A percentile compares a stretch with the other conserved stretches of the same genome.
Conservation (phyloP, 257 asterid genomes). For the Fraxinus anomala region DNA sequence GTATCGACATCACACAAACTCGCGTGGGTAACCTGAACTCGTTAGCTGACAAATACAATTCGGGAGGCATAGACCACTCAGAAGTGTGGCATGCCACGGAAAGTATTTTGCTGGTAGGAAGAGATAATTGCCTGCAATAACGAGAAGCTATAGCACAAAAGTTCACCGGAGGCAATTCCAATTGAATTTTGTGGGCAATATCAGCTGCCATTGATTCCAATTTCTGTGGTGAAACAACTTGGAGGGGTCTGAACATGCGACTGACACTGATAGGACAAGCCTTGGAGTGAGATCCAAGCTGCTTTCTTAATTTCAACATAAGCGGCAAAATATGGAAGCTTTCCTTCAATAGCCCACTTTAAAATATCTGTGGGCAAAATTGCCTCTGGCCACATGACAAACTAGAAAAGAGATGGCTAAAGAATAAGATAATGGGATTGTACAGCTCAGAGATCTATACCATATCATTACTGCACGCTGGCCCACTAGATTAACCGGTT, state of each 20-base stretch:
- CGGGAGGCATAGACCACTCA: slow-evolving; percentile 79
- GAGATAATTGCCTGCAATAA: slow-evolving; percentile 51
- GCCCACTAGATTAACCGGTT: slow-evolving; percentile 65
- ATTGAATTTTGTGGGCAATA: slow-evolving; percentile 57
- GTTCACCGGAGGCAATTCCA: slow-evolving; percentile 76
- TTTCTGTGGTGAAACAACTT: slow-evolving; percentile 55
- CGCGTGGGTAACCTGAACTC: slow-evolving; percentile 66
- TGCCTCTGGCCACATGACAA: slow-evolving; percentile 75
- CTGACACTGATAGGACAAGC: slow-evolving; percentile 61
- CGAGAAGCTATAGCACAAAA: slow-evolving; percentile 70
- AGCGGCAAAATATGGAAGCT: slow-evolving; percentile 79
- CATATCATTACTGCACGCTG: slow-evolving; percentile 60
- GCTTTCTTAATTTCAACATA: slow-evolving; percentile 58
- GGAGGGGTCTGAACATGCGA: slow-evolving; percentile 69
- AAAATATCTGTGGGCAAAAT: slow-evolving; percentile 68
- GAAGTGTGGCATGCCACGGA: slow-evolving; percentile 57
- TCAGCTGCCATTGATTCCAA: slow-evolving; percentile 69
- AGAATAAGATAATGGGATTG: slow-evolving; percentile 56
- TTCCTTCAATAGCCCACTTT: slow-evolving; percentile 78
- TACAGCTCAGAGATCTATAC: slow-evolving; percentile 53
- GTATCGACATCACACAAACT: slow-evolving; percentile 67
- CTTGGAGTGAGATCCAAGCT: slow-evolving; percentile 50
- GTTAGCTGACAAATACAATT: slow-evolving; percentile 57
- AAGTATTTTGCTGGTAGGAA: slow-evolving; percentile 59
- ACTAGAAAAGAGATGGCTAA: slow-evolving; percentile 69